phyloP scores from a whole-genome alignment of 768 basidiomycete species.

The Astraeus odoratus region DNA sequence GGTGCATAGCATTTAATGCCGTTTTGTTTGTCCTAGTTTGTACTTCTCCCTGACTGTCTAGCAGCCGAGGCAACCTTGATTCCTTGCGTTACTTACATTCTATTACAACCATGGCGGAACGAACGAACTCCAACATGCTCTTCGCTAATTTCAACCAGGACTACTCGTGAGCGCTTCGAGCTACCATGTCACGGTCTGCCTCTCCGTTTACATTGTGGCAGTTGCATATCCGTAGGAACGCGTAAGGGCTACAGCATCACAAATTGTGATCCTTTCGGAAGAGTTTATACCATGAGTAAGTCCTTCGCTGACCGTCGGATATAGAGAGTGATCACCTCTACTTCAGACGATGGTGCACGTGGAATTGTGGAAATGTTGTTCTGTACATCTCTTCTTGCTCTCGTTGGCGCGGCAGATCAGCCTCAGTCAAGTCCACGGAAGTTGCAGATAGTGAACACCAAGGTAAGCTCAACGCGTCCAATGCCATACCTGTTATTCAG shows the following conservation, averaged over 20 bases:
- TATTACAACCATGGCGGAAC: conserved; percentile 29
- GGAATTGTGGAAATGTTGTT: conserved; percentile 99
- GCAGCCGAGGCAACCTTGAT: neutral
- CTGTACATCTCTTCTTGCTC: conserved; percentile 94
- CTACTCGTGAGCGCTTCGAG: conserved; percentile 59
- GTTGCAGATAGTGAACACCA: conserved; percentile 97
- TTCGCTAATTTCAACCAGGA: conserved; percentile 98
- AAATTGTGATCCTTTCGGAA: conserved; percentile 96
- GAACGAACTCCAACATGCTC: conserved; percentile 48
- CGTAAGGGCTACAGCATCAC: conserved; percentile 95
- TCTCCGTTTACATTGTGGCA: conserved; percentile 17
- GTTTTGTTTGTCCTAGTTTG: too few species aligned
- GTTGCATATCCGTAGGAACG: conserved; percentile 92
- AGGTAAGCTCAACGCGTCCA: conserved; percentile 45
- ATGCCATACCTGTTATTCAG: conserved; percentile 3
- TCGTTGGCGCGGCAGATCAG: conserved; percentile 93
- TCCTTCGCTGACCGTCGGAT: conserved; percentile 11
- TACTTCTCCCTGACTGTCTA: too few species aligned
- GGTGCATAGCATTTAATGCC: too few species aligned
- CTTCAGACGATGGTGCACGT: conserved; percentile 80
- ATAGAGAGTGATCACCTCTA: neutral
- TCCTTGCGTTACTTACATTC: neutral
- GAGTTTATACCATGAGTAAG: conserved; percentile 93
- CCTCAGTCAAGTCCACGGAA: conserved; percentile 87
- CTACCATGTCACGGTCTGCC: neutral